A percentile compares a stretch with the other conserved stretches of the same genome.
Evolutionary conservation across 495 filamentous ascomycete genomes (phyloP).

Genomic region (Talaromyces stipitatus): DNA sequence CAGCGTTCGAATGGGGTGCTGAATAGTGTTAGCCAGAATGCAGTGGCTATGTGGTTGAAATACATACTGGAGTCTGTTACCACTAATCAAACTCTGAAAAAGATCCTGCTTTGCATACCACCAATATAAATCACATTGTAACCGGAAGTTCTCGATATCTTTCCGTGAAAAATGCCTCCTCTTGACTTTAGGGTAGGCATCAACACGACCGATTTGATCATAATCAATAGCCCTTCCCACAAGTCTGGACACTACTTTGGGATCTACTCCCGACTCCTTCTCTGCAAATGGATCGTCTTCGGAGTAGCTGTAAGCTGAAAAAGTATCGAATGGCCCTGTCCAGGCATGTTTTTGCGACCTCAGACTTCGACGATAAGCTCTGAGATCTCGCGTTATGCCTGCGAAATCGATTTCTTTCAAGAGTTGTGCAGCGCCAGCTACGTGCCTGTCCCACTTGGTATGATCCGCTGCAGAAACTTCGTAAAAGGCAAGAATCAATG

Average conservation of each 20-base stretch:
- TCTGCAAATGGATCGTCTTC: conserved; percentile 39
- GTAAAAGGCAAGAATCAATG: conserved; percentile 83
- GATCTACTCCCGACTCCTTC: conserved; percentile 33
- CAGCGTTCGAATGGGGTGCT: conserved; percentile 76
- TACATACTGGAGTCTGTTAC: conserved; percentile 74
- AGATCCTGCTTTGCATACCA: conserved; percentile 93
- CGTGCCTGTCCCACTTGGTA: conserved; percentile 88
- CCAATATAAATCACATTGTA: conserved; percentile 87
- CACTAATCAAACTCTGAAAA: conserved; percentile 85
- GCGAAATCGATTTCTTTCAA: conserved; percentile 75
- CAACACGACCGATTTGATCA: conserved; percentile 37
- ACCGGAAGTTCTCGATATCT: conserved; percentile 71
- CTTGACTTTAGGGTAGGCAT: conserved; percentile 11
- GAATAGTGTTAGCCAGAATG: background rate
- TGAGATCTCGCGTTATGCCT: conserved; percentile 62
- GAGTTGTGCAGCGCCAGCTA: conserved; percentile 76
- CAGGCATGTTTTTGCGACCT: conserved; percentile 5
- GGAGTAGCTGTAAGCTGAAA: conserved; percentile 11
- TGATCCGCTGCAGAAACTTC: conserved; percentile 94
- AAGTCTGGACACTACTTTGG: conserved; percentile 33
- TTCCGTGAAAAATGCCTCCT: conserved; percentile 50
- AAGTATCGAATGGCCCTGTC: conserved; percentile 14
- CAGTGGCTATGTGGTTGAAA: conserved; percentile 8
- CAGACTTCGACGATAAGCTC: conserved; percentile 36
- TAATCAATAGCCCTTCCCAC: conserved; percentile 38